Percentiles rank a stretch among this genome's conserved stretches.
phyloP scores from a whole-genome alignment of 495 filamentous ascomycete species.

The Glonium stellatum region DNA sequence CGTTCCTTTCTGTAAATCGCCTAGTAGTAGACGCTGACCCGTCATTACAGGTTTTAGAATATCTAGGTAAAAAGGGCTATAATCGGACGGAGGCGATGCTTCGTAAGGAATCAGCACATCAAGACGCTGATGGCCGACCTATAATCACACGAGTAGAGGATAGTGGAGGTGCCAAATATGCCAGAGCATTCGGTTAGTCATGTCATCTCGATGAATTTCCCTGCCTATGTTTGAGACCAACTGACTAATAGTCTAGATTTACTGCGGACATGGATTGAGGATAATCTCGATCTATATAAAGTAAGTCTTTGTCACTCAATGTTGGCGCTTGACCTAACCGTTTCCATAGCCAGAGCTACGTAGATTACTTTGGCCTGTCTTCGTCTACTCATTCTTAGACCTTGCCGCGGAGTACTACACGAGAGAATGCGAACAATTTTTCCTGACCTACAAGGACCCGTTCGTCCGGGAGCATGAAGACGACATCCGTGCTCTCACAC shows the following conservation, averaged over 20 bases:
- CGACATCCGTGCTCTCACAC: constrained; percentile 61
- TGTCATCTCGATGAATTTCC: too few species aligned
- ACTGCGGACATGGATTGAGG: constrained; percentile 74
- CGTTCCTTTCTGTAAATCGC: too few species aligned
- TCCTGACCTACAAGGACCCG: constrained; percentile 54
- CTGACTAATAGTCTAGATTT: constrained; percentile 44
- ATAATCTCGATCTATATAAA: constrained; percentile 89
- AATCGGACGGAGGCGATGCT: constrained; percentile 87
- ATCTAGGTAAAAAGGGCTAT: constrained; percentile 93
- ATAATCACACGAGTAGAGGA: constrained; percentile 57
- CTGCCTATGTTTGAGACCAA: neutral
- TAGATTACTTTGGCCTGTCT: constrained; percentile 83
- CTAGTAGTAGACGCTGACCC: too few species aligned
- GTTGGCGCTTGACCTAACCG: constrained; percentile 30
- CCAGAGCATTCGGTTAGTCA: constrained; percentile 57
- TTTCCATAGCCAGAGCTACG: constrained; percentile 66
- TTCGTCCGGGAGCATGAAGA: constrained; percentile 72
- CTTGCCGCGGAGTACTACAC: constrained; percentile 67
- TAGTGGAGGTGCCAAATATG: constrained; percentile 65
- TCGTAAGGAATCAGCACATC: constrained; percentile 75
- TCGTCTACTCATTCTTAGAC: constrained; percentile 84
- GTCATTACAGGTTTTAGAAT: constrained; percentile 74
- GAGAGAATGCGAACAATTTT: constrained; percentile 64
- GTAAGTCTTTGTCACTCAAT: constrained; percentile 37
- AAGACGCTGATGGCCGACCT: constrained; percentile 69